phyloP scores from a whole-genome alignment of 2,329 filamentous ascomycete genomes.

The Lachnellula cervina region DNA sequence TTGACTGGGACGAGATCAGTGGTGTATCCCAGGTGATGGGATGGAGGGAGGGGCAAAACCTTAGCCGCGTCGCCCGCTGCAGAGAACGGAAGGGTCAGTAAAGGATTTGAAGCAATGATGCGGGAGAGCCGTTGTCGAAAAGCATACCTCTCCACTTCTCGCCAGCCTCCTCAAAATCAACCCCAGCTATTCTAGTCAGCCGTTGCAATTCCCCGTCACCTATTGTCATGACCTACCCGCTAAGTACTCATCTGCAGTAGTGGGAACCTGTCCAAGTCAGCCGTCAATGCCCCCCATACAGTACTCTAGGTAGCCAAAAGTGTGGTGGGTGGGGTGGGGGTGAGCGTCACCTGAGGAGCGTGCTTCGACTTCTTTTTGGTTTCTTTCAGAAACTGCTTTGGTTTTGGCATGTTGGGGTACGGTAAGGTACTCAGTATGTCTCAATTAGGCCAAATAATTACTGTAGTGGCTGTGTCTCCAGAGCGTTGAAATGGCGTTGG shows the following conservation, averaged over 20 bases:
- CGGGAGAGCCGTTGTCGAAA: no score
- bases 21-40: constrained; percentile 4
- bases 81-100: no score
- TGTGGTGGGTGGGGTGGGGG: not conserved
- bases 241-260: constrained; percentile 63
- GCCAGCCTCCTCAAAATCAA: constrained; percentile 65
- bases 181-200: constrained; percentile 43
- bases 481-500: no score
- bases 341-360: constrained; percentile 20
- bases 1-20: constrained; percentile 25
- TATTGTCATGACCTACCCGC: constrained; percentile 40
- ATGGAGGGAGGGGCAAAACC: constrained; percentile 11
- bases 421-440: not conserved
- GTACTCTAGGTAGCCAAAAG: not conserved
- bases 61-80: constrained; percentile 58
- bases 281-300: not conserved
- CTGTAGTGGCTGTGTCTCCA: no score
- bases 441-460: not conserved
- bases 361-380: constrained; percentile 37
- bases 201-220: not conserved
- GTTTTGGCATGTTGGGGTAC: constrained; percentile 17
- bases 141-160: constrained; percentile 62
- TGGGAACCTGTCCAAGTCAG: constrained; percentile 40
- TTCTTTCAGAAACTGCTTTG: constrained; percentile 34
- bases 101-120: no score